These are phyloP conservation scores for Citrus unshiu DNA, from an alignment of 345 rosid genomes.

Conservation along the genomic window DNA sequence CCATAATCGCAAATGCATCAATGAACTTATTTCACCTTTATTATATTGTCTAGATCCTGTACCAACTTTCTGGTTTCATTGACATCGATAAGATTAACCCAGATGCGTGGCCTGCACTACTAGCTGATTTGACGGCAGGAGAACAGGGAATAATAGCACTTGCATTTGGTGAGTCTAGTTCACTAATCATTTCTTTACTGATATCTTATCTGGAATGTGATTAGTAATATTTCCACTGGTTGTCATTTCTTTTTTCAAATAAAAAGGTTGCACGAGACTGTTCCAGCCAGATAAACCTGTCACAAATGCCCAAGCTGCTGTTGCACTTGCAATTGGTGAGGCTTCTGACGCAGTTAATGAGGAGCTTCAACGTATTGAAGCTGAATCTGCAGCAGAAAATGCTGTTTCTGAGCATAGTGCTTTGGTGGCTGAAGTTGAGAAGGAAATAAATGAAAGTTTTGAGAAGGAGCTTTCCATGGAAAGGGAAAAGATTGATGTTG, in stretches of 20 bases:
- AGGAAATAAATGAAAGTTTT: conserved; percentile 69
- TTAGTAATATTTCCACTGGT: conserved; percentile 3
- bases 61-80: conserved; percentile 74
- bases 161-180: conserved; percentile 75
- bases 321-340: conserved; percentile 83
- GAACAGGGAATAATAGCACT: conserved; percentile 85
- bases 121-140: conserved; percentile 80
- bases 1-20: not conserved
- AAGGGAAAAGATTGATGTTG: conserved; percentile 62
- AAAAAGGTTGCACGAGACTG: conserved; percentile 74
- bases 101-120: conserved; percentile 90
- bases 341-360: conserved; percentile 72
- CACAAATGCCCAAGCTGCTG: conserved; percentile 95
- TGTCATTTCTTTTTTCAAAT: not conserved
- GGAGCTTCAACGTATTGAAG: conserved; percentile 90
- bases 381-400: conserved; percentile 88
- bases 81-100: conserved; percentile 80
- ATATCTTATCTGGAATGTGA: not conserved
- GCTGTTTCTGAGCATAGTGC: conserved; percentile 75
- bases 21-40: conserved; percentile 7
- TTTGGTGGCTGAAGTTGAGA: conserved; percentile 78
- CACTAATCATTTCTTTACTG: not conserved
- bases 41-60: conserved; percentile 41
- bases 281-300: conserved; percentile 94
- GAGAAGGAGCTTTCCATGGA: conserved; percentile 71